phyloP scores from a whole-genome alignment of 169 alveolate species.

The Eimeria necatrix region DNA sequence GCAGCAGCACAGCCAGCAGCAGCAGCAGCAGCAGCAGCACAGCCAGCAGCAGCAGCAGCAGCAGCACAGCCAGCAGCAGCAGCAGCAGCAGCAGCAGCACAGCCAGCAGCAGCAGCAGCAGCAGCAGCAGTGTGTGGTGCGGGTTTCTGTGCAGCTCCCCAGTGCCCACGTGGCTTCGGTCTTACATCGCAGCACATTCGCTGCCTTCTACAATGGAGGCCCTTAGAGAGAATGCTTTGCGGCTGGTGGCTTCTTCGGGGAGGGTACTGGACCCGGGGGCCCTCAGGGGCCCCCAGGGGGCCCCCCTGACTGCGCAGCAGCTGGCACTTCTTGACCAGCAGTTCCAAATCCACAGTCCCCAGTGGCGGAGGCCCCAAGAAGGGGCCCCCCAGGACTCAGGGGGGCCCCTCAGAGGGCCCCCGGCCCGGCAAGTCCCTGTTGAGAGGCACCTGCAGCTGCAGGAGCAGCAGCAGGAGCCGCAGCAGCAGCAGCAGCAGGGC shows the following conservation, averaged over 20 bases:
- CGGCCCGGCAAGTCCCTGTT: neutral
- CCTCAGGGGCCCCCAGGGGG: slow-evolving; percentile 49
- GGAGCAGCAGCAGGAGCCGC: neutral
- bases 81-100: too few relatives aligned
- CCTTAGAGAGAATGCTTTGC: neutral
- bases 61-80: too few relatives aligned
- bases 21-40: too few relatives aligned
- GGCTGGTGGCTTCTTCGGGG: neutral
- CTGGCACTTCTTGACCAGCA: neutral
- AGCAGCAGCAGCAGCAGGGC: slow-evolving; percentile 25
- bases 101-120: slow-evolving; percentile 15
- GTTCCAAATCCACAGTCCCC: neutral
- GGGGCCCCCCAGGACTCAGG: neutral
- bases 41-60: too few relatives aligned
- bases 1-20: too few relatives aligned
- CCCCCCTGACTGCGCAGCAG: neutral
- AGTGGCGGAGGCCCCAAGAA: neutral
- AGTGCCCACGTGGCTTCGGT: slow-evolving; percentile 62
- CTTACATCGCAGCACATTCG: slow-evolving; percentile 3
- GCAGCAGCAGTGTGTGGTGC: neutral
- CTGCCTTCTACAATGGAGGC: slow-evolving; percentile 43
- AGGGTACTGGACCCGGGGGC: neutral
- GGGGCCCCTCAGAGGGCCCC: neutral
- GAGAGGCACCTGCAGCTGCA: neutral
- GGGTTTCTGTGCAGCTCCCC: slow-evolving; percentile 56